phyloP scores from a whole-genome alignment of 371 early-diverging fungal genomes.

The Smittium mucronatum region DNA sequence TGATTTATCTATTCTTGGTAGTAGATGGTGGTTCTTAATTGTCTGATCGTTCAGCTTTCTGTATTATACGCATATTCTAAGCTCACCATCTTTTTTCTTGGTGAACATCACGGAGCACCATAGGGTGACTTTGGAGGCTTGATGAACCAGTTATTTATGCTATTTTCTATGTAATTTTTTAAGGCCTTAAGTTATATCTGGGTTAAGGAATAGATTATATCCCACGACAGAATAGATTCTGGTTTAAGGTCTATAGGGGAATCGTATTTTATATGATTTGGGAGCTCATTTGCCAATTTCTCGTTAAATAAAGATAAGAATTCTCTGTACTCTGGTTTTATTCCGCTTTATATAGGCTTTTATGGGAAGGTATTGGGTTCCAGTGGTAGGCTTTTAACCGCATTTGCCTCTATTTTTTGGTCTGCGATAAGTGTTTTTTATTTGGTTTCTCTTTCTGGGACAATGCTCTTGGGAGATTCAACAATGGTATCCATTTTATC shows the following conservation, averaged over 20 bases:
- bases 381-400: not conserved
- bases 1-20: conserved; percentile 27
- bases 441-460: not conserved
- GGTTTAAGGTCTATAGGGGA: conserved; percentile 6
- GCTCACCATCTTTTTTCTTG: conserved; percentile 38
- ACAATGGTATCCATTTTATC: not conserved
- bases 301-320: not conserved
- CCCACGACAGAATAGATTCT: not conserved
- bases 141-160: conserved; percentile 7
- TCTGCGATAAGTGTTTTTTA: not conserved
- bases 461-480: not conserved
- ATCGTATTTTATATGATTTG: conserved; percentile 3
- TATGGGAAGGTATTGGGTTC: not conserved
- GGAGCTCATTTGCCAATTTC: not conserved
- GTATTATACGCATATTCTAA: conserved; percentile 34
- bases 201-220: conserved; percentile 13
- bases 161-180: conserved; percentile 9
- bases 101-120: conserved; percentile 46
- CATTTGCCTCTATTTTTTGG: not conserved
- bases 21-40: conserved; percentile 22
- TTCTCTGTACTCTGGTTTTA: not conserved
- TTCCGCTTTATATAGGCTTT: not conserved
- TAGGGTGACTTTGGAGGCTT: conserved; percentile 23
- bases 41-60: conserved; percentile 27
- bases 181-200: conserved; percentile 10